These are phyloP conservation scores for Sphaerulina musiva DNA, from an alignment of 2,329 filamentous ascomycete genomes.

Conservation along the genomic window DNA sequence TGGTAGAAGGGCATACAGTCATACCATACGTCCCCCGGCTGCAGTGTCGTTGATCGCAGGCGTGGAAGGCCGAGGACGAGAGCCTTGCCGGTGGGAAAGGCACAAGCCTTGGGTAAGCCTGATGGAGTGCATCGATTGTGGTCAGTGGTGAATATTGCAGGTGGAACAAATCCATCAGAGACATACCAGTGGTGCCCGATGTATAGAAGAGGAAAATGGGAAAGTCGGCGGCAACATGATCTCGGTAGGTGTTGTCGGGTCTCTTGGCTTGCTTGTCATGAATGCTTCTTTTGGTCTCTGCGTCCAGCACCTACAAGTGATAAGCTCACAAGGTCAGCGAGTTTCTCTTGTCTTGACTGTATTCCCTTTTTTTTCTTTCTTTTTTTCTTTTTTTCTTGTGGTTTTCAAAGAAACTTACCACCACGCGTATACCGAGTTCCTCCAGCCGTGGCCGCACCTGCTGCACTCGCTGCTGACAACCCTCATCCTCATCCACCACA, in stretches of 20 bases:
- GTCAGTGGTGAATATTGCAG: not conserved
- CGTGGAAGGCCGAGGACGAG: conserved; percentile 37
- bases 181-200: conserved; percentile 61
- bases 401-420: conserved; percentile 30
- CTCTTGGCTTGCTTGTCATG: conserved; percentile 44
- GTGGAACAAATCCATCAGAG: not conserved
- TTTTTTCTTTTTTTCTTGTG: too few relatives aligned
- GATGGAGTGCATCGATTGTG: not conserved
- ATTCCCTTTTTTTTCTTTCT: too few relatives aligned
- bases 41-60: conserved; percentile 33
- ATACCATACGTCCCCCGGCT: conserved; percentile 58
- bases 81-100: conserved; percentile 50
- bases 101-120: conserved; percentile 60
- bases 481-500: conserved; percentile 43
- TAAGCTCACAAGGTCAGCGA: too few relatives aligned
- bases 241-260: conserved; percentile 52
- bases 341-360: too few relatives aligned
- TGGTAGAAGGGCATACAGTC: conserved; percentile 74
- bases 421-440: conserved; percentile 52
- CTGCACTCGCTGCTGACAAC: conserved; percentile 52
- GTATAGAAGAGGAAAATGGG: conserved; percentile 66
- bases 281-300: conserved; percentile 44
- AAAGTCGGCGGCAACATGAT: conserved; percentile 46
- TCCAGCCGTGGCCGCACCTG: conserved; percentile 45
- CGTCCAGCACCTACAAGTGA: conserved; percentile 38